A percentile compares a stretch with the other conserved stretches of the same genome.
Evolutionary conservation across 73 alveolate genomes (phyloP).

Genomic region (Tetrahymena thermophila): DNA sequence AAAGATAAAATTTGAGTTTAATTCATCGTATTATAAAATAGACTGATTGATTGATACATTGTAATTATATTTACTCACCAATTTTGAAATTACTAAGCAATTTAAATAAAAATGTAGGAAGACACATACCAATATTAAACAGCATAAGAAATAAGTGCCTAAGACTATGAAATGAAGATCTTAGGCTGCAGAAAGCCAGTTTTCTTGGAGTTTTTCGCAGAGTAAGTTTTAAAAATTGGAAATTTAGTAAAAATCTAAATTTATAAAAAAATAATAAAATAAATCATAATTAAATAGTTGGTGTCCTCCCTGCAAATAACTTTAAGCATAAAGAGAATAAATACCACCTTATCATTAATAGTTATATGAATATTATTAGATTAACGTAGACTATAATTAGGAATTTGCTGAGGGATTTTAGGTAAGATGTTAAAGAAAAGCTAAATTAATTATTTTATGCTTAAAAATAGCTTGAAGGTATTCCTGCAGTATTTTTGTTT

Average conservation of each 20-base stretch:
- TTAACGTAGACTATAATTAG: not conserved
- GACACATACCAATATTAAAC: not conserved
- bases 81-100: not conserved
- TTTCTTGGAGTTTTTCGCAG: not conserved
- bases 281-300: not conserved
- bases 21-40: no score
- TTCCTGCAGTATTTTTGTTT: not conserved
- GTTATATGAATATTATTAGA: not conserved
- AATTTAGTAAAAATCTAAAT: not conserved
- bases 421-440: not conserved
- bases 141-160: not conserved
- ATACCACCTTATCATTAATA: not conserved
- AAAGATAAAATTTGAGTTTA: not conserved
- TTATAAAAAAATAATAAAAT: not conserved
- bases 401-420: not conserved
- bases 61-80: not conserved
- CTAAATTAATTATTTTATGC: not conserved
- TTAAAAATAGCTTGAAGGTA: not conserved
- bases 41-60: not conserved
- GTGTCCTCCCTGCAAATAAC: not conserved
- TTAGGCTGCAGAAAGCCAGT: not conserved
- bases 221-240: not conserved
- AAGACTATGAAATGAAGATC: not conserved
- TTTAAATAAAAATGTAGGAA: not conserved
- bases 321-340: not conserved